Conservation (phyloP, 331 rosid species). For the Telfairia occidentalis region DNA sequence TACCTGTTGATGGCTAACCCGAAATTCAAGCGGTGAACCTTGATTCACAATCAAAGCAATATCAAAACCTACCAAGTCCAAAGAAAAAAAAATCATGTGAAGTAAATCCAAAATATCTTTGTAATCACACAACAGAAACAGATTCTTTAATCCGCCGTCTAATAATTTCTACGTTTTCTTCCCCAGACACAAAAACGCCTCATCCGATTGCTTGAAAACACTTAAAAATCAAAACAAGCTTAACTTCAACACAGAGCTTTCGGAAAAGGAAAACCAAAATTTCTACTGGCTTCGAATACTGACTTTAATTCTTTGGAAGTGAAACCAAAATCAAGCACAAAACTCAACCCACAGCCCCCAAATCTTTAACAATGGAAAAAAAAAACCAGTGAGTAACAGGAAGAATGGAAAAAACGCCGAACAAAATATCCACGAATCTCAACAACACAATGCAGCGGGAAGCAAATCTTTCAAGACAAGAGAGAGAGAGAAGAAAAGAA, state of each 20-base stretch:
- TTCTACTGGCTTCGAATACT: conserved; percentile 12
- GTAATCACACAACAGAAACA: conserved; percentile 15
- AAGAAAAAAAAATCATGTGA: neutral
- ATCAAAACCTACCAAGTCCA: conserved; percentile 12
- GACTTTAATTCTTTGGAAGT: conserved; percentile 29
- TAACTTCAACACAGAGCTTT: neutral
- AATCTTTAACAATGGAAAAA: conserved; percentile 14
- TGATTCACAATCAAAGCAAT: conserved; percentile 20
- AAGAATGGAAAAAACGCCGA: conserved; percentile 12
- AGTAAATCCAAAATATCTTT: neutral
- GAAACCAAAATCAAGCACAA: neutral
- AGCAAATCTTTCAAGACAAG: conserved; percentile 31
- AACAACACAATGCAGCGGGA: conserved; percentile 16
- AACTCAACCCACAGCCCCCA: neutral
- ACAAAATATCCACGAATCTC: conserved; percentile 2
- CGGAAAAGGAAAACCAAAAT: neutral
- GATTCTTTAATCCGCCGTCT: conserved; percentile 16
- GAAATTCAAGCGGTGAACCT: conserved; percentile 21
- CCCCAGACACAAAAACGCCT: conserved; percentile 1
- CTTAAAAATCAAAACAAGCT: neutral
- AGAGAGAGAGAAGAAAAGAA: conserved; percentile 8
- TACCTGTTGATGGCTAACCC: conserved; percentile 17
- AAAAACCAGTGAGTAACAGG: conserved; percentile 15
- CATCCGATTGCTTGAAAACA: neutral
- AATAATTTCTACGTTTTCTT: conserved; percentile 12